phyloP scores from a whole-genome alignment of 192 early-diverging fungal genomes.

The Pecoramyces ruminantium region DNA sequence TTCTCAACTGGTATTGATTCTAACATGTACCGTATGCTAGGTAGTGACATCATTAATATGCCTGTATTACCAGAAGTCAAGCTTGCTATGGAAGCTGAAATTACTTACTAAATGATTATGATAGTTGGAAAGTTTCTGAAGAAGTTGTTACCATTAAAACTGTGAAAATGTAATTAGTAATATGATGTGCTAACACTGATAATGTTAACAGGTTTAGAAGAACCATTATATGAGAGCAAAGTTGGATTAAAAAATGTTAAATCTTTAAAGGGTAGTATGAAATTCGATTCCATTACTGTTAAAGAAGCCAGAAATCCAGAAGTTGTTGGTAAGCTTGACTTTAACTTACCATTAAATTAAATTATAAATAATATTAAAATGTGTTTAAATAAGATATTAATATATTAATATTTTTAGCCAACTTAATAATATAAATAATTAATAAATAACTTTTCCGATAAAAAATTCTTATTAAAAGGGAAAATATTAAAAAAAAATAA shows the following conservation, averaged over 20 bases:
- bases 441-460: too few relatives aligned
- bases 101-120: slow-evolving; percentile 98
- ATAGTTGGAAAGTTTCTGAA: slow-evolving; percentile 62
- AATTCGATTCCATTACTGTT: slow-evolving; percentile 68
- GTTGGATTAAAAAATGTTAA: slow-evolving; percentile 25
- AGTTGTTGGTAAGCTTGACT: slow-evolving; percentile 60
- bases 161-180: slow-evolving; percentile 71
- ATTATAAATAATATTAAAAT: too few relatives aligned
- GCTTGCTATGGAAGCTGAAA: slow-evolving; percentile 92
- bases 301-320: slow-evolving; percentile 52
- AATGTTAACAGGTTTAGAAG: slow-evolving; percentile 71
- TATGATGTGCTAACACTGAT: slow-evolving; percentile 60
- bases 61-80: slow-evolving; percentile 89
- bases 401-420: too few relatives aligned
- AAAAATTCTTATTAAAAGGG: too few relatives aligned
- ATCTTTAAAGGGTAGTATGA: slow-evolving; percentile 63
- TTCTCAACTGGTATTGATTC: slow-evolving; percentile 97
- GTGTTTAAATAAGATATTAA: too few relatives aligned
- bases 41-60: slow-evolving; percentile 95
- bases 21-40: slow-evolving; percentile 86
- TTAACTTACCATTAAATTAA: slow-evolving; percentile 70
- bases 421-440: too few relatives aligned
- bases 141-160: slow-evolving; percentile 72
- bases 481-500: too few relatives aligned
- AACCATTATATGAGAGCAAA: slow-evolving; percentile 28